These are phyloP conservation scores for Entoloma clypeatum DNA, from an alignment of 1,284 basidiomycete species.

Conservation along the genomic window DNA sequence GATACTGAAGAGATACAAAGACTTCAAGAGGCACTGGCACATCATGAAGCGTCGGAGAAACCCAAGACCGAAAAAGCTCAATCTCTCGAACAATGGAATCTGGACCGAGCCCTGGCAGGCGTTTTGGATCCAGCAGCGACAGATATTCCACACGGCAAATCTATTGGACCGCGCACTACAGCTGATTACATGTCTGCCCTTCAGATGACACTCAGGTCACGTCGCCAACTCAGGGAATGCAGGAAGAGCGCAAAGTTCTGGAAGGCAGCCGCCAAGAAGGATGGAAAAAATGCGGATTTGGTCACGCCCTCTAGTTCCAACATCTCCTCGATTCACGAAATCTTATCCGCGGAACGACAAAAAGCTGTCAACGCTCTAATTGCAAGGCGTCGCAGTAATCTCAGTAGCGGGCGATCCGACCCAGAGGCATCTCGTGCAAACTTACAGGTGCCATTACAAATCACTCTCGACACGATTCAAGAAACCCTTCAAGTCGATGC, in stretches of 20 bases:
- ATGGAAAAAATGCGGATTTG: conserved; percentile 28
- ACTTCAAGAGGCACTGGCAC: conserved; percentile 10
- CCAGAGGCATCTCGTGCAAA: conserved; percentile 3
- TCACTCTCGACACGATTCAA: not conserved
- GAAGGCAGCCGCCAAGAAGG: conserved; percentile 44
- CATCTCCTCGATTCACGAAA: conserved; percentile 46
- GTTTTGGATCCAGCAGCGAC: conserved; percentile 22
- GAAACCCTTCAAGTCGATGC: not conserved
- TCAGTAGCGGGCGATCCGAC: too few species aligned
- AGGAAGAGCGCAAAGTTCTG: conserved; percentile 51
- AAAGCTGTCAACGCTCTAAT: conserved; percentile 35
- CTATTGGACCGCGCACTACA: conserved; percentile 38
- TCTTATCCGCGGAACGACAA: conserved; percentile 39
- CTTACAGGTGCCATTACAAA: not conserved
- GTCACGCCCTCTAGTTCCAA: conserved; percentile 53
- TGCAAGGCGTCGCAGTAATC: conserved; percentile 20
- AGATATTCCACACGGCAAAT: conserved; percentile 33
- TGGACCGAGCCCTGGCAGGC: conserved; percentile 33
- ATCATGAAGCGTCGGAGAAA: conserved; percentile 8
- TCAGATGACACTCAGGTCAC: conserved; percentile 44
- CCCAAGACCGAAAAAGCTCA: conserved; percentile 4
- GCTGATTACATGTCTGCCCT: conserved; percentile 53
- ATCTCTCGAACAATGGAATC: conserved; percentile 11
- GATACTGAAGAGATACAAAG: conserved; percentile 9
- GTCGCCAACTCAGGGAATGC: conserved; percentile 44